Evolutionary conservation across 495 filamentous ascomycete species (phyloP).

Genomic region (Hypoxylon trugodes): DNA sequence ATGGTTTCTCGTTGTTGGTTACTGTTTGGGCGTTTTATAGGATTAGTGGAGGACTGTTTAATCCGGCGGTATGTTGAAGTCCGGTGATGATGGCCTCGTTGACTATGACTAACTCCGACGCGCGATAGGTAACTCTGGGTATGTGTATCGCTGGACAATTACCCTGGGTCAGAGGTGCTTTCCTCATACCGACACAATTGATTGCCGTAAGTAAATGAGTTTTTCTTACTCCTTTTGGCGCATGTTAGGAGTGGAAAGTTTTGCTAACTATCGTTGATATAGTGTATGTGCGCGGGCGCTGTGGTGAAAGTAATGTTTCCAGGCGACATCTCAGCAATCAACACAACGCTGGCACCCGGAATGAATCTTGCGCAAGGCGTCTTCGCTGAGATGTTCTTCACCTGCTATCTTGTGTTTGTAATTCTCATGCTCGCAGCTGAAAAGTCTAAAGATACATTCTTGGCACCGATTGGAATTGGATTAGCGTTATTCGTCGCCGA

Average conservation of each 20-base stretch:
- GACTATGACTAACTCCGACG: background rate
- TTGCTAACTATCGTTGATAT: too few species aligned
- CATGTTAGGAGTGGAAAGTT: too few species aligned
- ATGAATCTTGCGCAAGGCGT: slow-evolving; percentile 70
- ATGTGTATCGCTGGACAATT: slow-evolving; percentile 60
- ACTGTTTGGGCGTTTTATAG: slow-evolving; percentile 75
- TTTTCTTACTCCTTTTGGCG: too few species aligned
- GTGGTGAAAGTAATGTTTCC: slow-evolving; percentile 64
- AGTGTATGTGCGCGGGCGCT: slow-evolving; percentile 61
- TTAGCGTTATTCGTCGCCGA: slow-evolving; percentile 73
- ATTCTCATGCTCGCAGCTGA: slow-evolving; percentile 80
- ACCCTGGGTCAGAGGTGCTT: slow-evolving; percentile 52
- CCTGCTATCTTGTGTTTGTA: slow-evolving; percentile 72
- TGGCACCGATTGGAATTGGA: slow-evolving; percentile 79
- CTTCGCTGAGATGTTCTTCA: slow-evolving; percentile 78
- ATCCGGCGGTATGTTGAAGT: slow-evolving; percentile 63
- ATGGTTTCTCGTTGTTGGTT: slow-evolving; percentile 71
- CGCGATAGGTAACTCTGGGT: slow-evolving; percentile 55
- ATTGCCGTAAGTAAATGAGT: too few species aligned
- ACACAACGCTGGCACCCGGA: slow-evolving; percentile 63
- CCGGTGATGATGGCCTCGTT: background rate
- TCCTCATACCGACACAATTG: slow-evolving; percentile 63
- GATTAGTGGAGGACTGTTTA: slow-evolving; percentile 71
- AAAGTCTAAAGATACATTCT: slow-evolving; percentile 76
- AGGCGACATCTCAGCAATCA: slow-evolving; percentile 55